Conservation (phyloP, 768 basidiomycete species). For the Termitomyces sp. region DNA sequence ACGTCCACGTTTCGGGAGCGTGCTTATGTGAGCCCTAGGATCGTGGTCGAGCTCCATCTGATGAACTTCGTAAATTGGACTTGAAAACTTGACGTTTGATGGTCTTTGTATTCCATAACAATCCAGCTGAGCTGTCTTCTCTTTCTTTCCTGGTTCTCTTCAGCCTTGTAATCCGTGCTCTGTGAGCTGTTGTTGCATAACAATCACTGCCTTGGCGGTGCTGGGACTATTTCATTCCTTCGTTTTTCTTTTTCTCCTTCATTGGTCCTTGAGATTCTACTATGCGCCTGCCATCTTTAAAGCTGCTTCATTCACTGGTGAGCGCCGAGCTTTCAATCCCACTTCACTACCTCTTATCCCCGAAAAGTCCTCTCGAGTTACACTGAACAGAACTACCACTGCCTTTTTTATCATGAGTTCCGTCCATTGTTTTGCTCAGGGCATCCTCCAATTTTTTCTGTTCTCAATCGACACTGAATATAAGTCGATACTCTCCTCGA, state of each 20-base stretch:
- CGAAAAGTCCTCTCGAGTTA: conserved; percentile 32
- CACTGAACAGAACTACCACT: conserved; percentile 32
- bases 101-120: neutral
- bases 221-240: conserved; percentile 1
- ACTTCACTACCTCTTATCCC: neutral
- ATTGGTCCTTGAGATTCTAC: neutral
- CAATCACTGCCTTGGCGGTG: conserved; percentile 7
- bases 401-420: conserved; percentile 49
- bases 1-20: too few species aligned
- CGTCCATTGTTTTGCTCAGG: conserved; percentile 47
- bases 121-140: neutral
- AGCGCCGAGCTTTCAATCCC: neutral
- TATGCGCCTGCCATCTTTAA: neutral
- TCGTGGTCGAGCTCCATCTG: neutral
- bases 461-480: conserved; percentile 40
- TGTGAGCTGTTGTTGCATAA: conserved; percentile 2
- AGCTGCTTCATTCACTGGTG: conserved; percentile 3
- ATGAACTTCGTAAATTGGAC: neutral
- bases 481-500: conserved; percentile 27
- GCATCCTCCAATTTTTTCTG: conserved; percentile 44
- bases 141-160: neutral
- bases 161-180: conserved; percentile 2
- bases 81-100: neutral
- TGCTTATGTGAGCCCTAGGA: too few species aligned
- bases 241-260: neutral